Evolutionary conservation across 306 rosid genomes (phyloP).

Genomic region (Cucurbita maxima): DNA sequence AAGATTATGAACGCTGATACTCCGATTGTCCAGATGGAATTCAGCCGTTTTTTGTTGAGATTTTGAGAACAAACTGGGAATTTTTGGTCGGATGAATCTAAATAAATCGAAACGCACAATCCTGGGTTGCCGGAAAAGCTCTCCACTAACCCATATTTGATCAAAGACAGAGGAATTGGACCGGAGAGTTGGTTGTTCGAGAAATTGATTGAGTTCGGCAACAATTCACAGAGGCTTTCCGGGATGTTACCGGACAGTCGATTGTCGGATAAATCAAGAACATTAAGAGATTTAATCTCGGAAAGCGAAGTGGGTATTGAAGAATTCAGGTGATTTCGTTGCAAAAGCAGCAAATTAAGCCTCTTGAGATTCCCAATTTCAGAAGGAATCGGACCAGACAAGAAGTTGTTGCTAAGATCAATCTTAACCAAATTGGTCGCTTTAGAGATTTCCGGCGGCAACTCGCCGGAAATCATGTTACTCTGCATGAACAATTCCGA

Average conservation of each 20-base stretch:
- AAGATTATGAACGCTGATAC: conserved; percentile 46
- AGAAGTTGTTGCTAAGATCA: conserved; percentile 66
- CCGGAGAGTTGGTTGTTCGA: conserved; percentile 73
- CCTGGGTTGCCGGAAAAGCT: conserved; percentile 80
- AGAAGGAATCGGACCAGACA: conserved; percentile 69
- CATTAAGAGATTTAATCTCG: conserved; percentile 51
- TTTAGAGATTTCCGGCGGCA: conserved; percentile 54
- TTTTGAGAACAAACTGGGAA: conserved; percentile 41
- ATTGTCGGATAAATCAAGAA: conserved; percentile 85
- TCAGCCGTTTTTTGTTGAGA: conserved; percentile 27
- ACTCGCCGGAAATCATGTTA: conserved; percentile 57
- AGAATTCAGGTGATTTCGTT: conserved; percentile 62
- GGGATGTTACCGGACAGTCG: conserved; percentile 70
- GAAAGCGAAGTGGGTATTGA: conserved; percentile 68
- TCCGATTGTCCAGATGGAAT: conserved; percentile 65
- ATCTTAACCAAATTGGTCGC: conserved; percentile 61
- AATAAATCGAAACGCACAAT: conserved; percentile 42
- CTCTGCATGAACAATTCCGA: conserved; percentile 72
- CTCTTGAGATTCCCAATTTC: conserved; percentile 57
- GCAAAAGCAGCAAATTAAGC: conserved; percentile 61
- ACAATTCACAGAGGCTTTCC: conserved; percentile 49
- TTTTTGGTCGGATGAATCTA: conserved; percentile 33
- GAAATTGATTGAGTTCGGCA: conserved; percentile 80
- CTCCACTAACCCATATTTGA: conserved; percentile 74
- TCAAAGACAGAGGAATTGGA: conserved; percentile 57